These are phyloP conservation scores for Planoprotostelium fungivorum DNA, from an alignment of 78 protist genomes.

Conservation along the genomic window DNA sequence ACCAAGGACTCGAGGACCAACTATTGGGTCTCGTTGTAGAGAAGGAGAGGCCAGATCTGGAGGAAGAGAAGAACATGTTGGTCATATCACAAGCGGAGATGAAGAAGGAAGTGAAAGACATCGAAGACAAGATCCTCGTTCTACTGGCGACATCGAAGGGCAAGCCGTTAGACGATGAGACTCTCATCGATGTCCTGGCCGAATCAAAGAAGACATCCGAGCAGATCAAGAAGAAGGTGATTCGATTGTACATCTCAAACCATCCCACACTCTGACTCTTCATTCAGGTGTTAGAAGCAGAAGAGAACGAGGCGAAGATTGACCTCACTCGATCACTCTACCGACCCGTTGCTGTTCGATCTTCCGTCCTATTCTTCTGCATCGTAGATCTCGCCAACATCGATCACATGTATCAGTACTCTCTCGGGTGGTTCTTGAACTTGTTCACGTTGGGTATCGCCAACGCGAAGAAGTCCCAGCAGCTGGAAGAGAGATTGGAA, in stretches of 20 bases:
- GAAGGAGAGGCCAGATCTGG: slow-evolving; percentile 78
- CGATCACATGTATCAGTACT: slow-evolving; percentile 95
- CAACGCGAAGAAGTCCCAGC: slow-evolving; percentile 13
- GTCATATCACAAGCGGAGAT: slow-evolving; percentile 51
- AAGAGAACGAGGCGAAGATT: slow-evolving; percentile 67
- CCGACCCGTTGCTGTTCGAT: slow-evolving; percentile 62
- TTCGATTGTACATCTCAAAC: not conserved
- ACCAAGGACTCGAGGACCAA: slow-evolving; percentile 81
- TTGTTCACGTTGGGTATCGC: slow-evolving; percentile 55
- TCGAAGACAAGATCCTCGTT: slow-evolving; percentile 76
- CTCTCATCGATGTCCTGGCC: slow-evolving; percentile 76
- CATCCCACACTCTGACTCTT: slow-evolving; percentile 32
- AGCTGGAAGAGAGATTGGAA: slow-evolving; percentile 31
- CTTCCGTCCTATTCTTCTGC: slow-evolving; percentile 80
- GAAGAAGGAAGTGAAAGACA: slow-evolving; percentile 52
- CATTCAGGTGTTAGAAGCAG: slow-evolving; percentile 40
- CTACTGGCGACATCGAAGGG: slow-evolving; percentile 58
- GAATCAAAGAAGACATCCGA: slow-evolving; percentile 61
- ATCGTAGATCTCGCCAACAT: slow-evolving; percentile 60
- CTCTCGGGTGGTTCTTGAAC: slow-evolving; percentile 79
- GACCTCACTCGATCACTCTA: slow-evolving; percentile 68
- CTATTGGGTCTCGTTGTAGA: slow-evolving; percentile 70
- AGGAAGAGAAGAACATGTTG: slow-evolving; percentile 63
- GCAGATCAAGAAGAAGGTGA: slow-evolving; percentile 8
- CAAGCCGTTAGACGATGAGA: slow-evolving; percentile 78